These are phyloP conservation scores for Naematelia encephala DNA, from an alignment of 768 basidiomycete genomes.

Conservation along the genomic window DNA sequence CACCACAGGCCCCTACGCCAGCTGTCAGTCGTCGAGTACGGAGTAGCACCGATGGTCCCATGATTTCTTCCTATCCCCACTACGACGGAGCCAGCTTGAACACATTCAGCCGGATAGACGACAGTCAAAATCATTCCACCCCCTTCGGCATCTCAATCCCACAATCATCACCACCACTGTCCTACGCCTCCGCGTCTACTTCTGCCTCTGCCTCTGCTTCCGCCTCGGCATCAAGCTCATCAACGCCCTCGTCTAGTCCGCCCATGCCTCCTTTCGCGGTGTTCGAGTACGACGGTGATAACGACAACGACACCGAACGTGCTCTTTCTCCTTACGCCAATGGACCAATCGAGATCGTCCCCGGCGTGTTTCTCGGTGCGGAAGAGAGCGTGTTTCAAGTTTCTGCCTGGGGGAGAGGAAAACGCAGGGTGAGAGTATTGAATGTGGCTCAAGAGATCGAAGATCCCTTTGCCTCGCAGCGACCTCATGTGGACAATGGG, in stretches of 20 bases:
- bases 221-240: conserved; percentile 14
- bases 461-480: conserved; percentile 29
- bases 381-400: conserved; percentile 38
- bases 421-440: conserved; percentile 29
- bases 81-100: background rate
- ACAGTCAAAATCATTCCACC: background rate
- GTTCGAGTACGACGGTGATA: conserved; percentile 1
- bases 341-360: conserved; percentile 46
- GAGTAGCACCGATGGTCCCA: conserved; percentile 2
- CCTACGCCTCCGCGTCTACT: conserved; percentile 15
- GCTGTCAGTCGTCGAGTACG: conserved; percentile 11
- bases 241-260: conserved; percentile 8
- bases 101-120: background rate
- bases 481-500: background rate
- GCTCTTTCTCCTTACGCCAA: conserved; percentile 31
- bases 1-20: conserved; percentile 14
- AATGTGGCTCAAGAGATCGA: conserved; percentile 50
- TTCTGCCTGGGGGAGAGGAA: conserved; percentile 17
- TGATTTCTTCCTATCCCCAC: background rate
- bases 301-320: background rate
- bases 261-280: conserved; percentile 12
- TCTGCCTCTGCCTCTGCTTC: conserved; percentile 18
- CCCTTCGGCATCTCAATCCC: background rate
- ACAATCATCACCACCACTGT: conserved; percentile 1
- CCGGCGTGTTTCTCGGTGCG: conserved; percentile 44